A percentile compares a stretch with the other conserved stretches of the same genome.
Evolutionary conservation across 192 early-diverging fungal genomes (phyloP).

Genomic region (Phycomyces blakesleeanus): DNA sequence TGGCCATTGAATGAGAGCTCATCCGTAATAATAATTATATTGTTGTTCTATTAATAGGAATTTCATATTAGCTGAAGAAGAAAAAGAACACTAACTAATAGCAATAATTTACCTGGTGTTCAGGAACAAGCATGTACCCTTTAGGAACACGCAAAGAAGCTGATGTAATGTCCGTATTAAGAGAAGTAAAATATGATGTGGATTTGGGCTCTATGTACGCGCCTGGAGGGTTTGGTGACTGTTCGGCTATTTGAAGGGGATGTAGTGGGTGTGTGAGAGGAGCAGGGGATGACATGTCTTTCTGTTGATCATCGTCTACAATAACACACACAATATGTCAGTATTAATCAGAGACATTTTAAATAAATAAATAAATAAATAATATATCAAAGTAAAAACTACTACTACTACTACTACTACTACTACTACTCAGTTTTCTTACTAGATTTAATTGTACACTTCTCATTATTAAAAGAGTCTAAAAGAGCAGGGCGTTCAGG

Average conservation of each 20-base stretch:
- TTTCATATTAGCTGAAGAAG: neutral
- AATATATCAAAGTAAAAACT: too few relatives aligned
- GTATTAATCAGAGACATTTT: too few relatives aligned
- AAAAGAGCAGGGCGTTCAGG: neutral
- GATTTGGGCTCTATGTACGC: neutral
- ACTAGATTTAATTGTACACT: neutral
- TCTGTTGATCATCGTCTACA: too few relatives aligned
- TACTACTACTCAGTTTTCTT: too few relatives aligned
- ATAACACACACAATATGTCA: too few relatives aligned
- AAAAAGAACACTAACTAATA: neutral
- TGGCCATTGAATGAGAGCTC: constrained; percentile 40
- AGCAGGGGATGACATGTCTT: too few relatives aligned
- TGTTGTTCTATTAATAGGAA: constrained; percentile 23
- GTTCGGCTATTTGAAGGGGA: too few relatives aligned
- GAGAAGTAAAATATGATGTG: neutral
- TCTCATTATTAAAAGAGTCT: too few relatives aligned
- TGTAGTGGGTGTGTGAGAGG: too few relatives aligned
- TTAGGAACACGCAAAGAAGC: constrained; percentile 17
- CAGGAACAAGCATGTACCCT: constrained; percentile 21
- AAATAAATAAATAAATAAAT: too few relatives aligned
- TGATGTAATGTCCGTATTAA: constrained; percentile 1
- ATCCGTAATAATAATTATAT: constrained; percentile 38
- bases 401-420: too few relatives aligned
- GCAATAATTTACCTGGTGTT: constrained; percentile 14
- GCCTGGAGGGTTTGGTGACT: neutral